These are phyloP conservation scores for Boletus rex-veris DNA, from an alignment of 768 basidiomycete species.

Conservation along the genomic window DNA sequence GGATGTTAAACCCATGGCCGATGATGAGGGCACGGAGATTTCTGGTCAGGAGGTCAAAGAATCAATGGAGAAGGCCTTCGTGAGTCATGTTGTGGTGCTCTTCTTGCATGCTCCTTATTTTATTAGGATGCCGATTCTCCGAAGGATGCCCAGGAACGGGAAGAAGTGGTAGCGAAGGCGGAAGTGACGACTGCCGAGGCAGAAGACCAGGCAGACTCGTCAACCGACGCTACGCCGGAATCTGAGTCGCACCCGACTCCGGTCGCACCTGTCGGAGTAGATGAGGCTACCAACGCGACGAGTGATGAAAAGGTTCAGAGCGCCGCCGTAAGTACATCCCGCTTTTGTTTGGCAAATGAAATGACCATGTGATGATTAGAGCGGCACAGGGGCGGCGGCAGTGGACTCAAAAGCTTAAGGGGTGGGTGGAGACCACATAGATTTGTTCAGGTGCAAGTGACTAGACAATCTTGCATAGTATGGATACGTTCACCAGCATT, in stretches of 20 bases:
- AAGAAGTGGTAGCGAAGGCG: slow-evolving; percentile 18
- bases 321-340: slow-evolving; percentile 15
- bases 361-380: slow-evolving; percentile 7
- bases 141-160: slow-evolving; percentile 27
- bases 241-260: slow-evolving; percentile 1
- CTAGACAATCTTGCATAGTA: neutral
- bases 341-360: neutral
- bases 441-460: slow-evolving; percentile 1
- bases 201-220: neutral
- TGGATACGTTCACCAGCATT: too few relatives aligned
- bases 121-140: slow-evolving; percentile 31
- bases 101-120: slow-evolving; percentile 2
- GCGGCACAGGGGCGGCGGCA: neutral
- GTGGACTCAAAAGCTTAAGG: slow-evolving; percentile 8
- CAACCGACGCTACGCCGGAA: neutral
- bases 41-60: slow-evolving; percentile 31
- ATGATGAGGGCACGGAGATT: slow-evolving; percentile 31
- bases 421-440: neutral
- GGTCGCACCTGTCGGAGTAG: neutral
- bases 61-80: slow-evolving; percentile 26
- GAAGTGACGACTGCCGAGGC: neutral
- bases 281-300: slow-evolving; percentile 2
- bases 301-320: slow-evolving; percentile 4
- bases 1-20: slow-evolving; percentile 15
- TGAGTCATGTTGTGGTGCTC: slow-evolving; percentile 12